Evolutionary conservation across 805 yeast species (phyloP).

Genomic region (Metschnikowia baotianmanensis): DNA sequence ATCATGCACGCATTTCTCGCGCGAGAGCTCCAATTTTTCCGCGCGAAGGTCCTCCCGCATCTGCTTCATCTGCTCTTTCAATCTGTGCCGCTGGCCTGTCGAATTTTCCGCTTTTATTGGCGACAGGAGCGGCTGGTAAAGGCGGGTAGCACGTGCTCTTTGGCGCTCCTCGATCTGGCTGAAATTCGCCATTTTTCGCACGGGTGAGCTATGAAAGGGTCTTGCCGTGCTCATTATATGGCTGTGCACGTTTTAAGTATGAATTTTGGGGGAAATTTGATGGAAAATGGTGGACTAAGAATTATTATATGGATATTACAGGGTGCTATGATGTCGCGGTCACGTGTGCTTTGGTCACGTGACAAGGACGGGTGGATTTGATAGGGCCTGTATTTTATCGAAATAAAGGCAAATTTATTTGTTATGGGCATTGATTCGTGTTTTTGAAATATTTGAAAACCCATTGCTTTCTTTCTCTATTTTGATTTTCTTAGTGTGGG

Average conservation of each 20-base stretch:
- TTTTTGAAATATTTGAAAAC: too few relatives aligned
- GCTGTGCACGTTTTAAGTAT: too few relatives aligned
- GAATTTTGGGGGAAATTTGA: background rate
- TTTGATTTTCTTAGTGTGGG: too few relatives aligned
- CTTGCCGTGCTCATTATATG: constrained; percentile 4
- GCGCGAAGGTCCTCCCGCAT: constrained; percentile 14
- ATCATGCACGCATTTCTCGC: constrained; percentile 15
- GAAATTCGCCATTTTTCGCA: constrained; percentile 6
- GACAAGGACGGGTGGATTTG: too few relatives aligned
- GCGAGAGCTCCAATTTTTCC: constrained; percentile 8
- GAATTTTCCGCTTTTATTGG: constrained; percentile 8
- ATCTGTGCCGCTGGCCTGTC: constrained; percentile 2
- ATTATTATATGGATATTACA: too few relatives aligned
- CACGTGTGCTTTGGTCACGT: too few relatives aligned
- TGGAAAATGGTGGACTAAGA: too few relatives aligned
- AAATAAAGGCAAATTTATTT: too few relatives aligned
- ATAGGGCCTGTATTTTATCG: too few relatives aligned
- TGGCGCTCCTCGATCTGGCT: constrained; percentile 13
- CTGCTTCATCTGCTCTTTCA: constrained; percentile 9
- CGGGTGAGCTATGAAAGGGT: constrained; percentile 18
- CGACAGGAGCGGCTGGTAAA: constrained; percentile 19
- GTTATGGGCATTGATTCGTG: too few relatives aligned
- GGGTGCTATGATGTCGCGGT: too few relatives aligned
- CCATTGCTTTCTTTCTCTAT: too few relatives aligned
- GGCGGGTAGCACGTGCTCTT: constrained; percentile 10